A percentile compares a stretch with the other conserved stretches of the same genome.
Conservation (phyloP, 139 green algal species). For the Ulvella scutata region DNA sequence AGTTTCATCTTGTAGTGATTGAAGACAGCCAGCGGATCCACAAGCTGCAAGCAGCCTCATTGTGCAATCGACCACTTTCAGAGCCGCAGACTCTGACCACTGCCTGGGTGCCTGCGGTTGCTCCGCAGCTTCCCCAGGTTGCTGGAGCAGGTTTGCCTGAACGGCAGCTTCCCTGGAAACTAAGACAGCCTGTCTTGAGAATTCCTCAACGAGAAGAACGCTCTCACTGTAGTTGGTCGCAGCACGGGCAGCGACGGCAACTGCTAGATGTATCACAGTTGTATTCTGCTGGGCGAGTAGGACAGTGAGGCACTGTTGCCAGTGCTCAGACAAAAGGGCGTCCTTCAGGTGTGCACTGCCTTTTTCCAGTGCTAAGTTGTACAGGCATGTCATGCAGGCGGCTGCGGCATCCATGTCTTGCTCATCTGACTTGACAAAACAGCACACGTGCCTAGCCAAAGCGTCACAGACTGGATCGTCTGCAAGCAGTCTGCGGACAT, state of each 20-base stretch:
- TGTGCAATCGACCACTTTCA: constrained; percentile 5
- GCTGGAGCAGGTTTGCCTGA: not conserved
- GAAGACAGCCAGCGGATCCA: not conserved
- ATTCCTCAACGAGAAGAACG: no score
- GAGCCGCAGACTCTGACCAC: not conserved
- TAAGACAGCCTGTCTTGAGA: no score
- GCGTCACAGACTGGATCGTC: not conserved
- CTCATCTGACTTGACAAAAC: not conserved
- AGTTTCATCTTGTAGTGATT: not conserved
- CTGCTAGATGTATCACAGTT: not conserved
- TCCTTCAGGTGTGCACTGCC: not conserved
- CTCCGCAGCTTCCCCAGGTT: constrained; percentile 4
- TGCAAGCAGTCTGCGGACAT: not conserved
- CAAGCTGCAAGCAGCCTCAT: not conserved
- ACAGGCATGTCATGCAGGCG: not conserved
- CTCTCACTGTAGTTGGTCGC: no score
- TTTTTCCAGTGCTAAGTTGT: not conserved
- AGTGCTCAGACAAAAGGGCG: not conserved
- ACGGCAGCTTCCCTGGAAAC: no score
- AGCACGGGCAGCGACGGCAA: no score
- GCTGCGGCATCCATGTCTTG: not conserved
- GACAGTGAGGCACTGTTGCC: not conserved
- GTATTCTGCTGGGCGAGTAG: not conserved
- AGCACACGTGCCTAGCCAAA: not conserved
- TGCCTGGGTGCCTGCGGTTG: constrained; percentile 5